These are phyloP conservation scores for Trichosporon coremiiforme DNA, from an alignment of 1,284 basidiomycete species.

Conservation along the genomic window DNA sequence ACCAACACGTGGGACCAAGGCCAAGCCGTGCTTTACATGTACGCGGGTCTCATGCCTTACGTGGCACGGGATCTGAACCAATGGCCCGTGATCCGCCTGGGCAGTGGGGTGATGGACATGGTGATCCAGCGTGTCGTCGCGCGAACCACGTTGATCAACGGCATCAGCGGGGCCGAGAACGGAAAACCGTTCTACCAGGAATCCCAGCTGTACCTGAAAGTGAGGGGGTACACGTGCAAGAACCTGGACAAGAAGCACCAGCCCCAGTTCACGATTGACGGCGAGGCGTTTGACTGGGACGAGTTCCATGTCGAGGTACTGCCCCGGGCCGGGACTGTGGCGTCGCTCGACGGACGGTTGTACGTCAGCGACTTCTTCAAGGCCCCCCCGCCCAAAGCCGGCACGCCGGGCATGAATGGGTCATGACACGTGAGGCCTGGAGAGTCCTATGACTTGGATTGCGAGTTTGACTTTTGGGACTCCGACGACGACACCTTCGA, in stretches of 20 bases:
- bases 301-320: conserved; percentile 83
- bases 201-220: conserved; percentile 72
- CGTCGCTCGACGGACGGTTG: conserved; percentile 70
- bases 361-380: conserved; percentile 45
- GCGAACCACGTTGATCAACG: conserved; percentile 63
- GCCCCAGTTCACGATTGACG: conserved; percentile 63
- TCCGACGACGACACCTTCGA: too few relatives aligned
- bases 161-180: conserved; percentile 68
- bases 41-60: conserved; percentile 61
- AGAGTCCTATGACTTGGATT: background rate
- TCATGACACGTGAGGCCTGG: conserved; percentile 13
- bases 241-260: conserved; percentile 66
- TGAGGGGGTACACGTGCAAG: conserved; percentile 69
- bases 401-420: background rate
- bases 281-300: conserved; percentile 77
- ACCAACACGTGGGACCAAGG: conserved; percentile 65
- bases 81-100: conserved; percentile 76
- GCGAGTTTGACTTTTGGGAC: too few relatives aligned
- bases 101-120: conserved; percentile 79
- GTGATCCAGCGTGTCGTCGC: conserved; percentile 66
- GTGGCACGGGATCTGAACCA: conserved; percentile 74
- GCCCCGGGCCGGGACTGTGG: conserved; percentile 66
- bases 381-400: background rate
- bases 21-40: conserved; percentile 70
- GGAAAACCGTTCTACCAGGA: conserved; percentile 71